Evolutionary conservation across 2,329 filamentous ascomycete genomes (phyloP), one percentile per base, ranked within the genome.

Genomic region (Diaporthe sp.): DNA sequence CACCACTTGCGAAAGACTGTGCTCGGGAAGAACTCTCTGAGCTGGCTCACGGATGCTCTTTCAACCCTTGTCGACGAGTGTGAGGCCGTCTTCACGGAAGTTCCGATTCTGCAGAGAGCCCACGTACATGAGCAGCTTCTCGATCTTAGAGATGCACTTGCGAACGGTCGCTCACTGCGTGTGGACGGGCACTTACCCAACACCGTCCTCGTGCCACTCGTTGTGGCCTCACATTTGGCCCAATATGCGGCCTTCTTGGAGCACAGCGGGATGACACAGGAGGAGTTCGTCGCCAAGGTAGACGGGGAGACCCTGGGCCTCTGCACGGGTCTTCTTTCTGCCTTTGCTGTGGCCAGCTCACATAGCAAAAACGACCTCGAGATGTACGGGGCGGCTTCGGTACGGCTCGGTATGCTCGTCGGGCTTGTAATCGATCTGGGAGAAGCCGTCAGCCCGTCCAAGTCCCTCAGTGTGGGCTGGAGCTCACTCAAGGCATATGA

Each of bases 351-450:
- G 20, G 53, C 42, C 12, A 31, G 72, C 20, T 17, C 72, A 22
- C n/a, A 49, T 17, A 37, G 22, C 51, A 37, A 57, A 5, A 37
- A n/a, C 15, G 79, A 85, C 1, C 78, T 87, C n/a, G 65, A 81
- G 39, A 74, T 78, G 10, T 81, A 85, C 75, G 85, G 83, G 0
- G 81, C 84, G 3, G 81, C 79, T 0, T 85, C 85, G 0, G 63
- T 87, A 3, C 81, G 85, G 0, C 74, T 88, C 2, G 85, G 80
- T 0, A 81, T 85, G 80, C 77, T 85, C 2, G 80, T 85, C 34
- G 86, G 84, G 0, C 81, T 80, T 1, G 42, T 85, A 3, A 83
- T 85, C 0, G 86, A 85, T 76, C 80, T 80, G 7, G 75, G 82
- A 17, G 83, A 86, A n/a, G 77, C 49, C 25, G 31, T 31, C 44